phyloP scores from a whole-genome alignment of 2,329 filamentous ascomycete genomes.

The Macrophomina phaseolina region DNA sequence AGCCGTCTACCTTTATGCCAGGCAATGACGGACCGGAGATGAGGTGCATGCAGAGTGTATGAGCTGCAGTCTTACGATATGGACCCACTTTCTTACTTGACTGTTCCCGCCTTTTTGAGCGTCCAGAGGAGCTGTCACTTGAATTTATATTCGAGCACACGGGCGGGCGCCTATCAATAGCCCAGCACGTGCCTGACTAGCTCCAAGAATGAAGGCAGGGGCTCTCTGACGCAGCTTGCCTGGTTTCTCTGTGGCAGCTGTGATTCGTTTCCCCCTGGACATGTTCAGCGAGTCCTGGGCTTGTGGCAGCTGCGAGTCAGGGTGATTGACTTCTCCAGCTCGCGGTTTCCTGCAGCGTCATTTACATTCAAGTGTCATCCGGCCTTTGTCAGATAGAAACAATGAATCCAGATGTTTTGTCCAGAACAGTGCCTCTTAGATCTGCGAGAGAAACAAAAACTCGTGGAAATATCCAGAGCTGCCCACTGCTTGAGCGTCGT shows the following conservation, averaged over 20 bases:
- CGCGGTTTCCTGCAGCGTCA: too few relatives aligned
- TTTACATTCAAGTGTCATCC: too few relatives aligned
- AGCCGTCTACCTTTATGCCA: not conserved
- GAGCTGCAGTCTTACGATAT: too few relatives aligned
- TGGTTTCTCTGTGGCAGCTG: constrained; percentile 17
- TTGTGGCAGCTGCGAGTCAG: not conserved
- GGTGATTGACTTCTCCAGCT: too few relatives aligned
- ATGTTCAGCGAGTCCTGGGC: not conserved
- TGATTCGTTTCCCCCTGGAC: constrained; percentile 27
- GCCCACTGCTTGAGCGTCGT: not conserved
- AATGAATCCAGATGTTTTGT: too few relatives aligned
- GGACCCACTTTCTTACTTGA: too few relatives aligned
- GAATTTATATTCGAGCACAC: constrained; percentile 1
- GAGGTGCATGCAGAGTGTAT: too few relatives aligned
- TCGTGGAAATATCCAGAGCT: not conserved
- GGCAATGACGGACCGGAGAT: not conserved
- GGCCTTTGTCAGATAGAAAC: too few relatives aligned
- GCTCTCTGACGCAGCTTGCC: constrained; percentile 25
- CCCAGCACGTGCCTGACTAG: constrained; percentile 5
- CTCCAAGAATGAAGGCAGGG: constrained; percentile 23
- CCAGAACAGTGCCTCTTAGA: too few relatives aligned
- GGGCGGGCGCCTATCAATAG: not conserved
- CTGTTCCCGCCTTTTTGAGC: not conserved
- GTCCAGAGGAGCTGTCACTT: not conserved
- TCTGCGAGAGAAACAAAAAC: not conserved